Base-by-base conservation (phyloP, 331 rosid species). In the Malus hybrid region DNA sequence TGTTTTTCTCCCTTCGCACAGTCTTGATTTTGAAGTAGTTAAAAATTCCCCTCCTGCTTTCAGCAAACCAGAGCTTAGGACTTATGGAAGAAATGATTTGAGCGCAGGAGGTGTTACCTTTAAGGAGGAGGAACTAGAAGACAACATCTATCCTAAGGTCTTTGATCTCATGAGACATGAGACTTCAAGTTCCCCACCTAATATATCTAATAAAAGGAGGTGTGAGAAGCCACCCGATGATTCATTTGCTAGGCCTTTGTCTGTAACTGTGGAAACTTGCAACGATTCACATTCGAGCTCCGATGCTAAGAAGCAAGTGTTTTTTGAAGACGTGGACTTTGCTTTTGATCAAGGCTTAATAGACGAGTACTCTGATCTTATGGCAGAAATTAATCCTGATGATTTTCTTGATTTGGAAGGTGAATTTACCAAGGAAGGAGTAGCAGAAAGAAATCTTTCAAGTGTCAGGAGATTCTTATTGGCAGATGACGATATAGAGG, bases 61-160 rank as follows among this genome's bases (percentile, higher is more conserved):
- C 46, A 72, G 29, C 16, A 90, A 83, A 78, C 64, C 89, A 53
- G 81, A 61, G 71, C 73, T 68, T 71, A 73, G 81, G 56, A 87
- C 75, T 72, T 56, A n/a, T 55, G 83, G 63, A 73, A 75, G 39
- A 67, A 72, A 79, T 24, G 55, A 77, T 75, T 78, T 44, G 67
- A 77, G 48, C 72, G 84, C 77, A 0, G 72, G 67, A 80, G 97
- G 91, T 33, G 73, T 85, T 70, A 42, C 86, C 24, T 92, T 90
- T 79, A 86, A 77, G 80, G 97, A 90, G 90, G 99, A 94, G 81
- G 88, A 84, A 81, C 80, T 90, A 71, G 87, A 85, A 20, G 88
- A 85, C 52, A 78, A 81, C 75, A 67, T 30, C 76, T 71, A 78
- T 78, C 87, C 93, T 67, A 72, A 9, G 77, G 86, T 84, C 72